Conservation (phyloP, 2,329 filamentous ascomycete species). For the Venturia pyrina region DNA sequence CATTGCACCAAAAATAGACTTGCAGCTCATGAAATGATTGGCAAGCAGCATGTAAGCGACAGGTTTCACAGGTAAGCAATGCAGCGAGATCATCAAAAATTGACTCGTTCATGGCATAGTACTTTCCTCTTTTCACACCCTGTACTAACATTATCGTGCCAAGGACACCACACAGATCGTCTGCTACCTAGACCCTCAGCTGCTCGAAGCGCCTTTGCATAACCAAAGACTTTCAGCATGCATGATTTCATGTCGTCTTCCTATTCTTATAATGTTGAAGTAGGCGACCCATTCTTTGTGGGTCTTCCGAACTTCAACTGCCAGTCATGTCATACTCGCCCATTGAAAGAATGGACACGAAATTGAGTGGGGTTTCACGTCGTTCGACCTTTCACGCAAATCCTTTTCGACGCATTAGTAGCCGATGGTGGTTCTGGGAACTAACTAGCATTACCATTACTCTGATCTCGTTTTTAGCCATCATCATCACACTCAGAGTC, state of each 20-base stretch:
- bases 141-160: neutral
- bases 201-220: neutral
- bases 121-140: neutral
- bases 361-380: neutral
- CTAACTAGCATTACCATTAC: neutral
- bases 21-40: neutral
- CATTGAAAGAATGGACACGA: neutral
- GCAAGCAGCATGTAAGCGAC: neutral
- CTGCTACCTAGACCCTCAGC: neutral
- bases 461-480: neutral
- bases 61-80: neutral
- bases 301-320: neutral
- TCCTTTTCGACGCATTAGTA: neutral
- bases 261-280: neutral
- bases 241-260: neutral
- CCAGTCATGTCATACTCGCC: neutral
- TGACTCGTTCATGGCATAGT: neutral
- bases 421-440: slow-evolving; percentile 7
- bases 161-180: neutral
- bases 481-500: slow-evolving; percentile 1
- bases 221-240: neutral
- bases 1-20: neutral
- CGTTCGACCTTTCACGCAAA: neutral
- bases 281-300: neutral
- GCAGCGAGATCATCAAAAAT: neutral